Evolutionary conservation across 129 eudicot genomes (phyloP), one percentile per base, ranked within the genome.

Genomic region (Mikania micrantha): DNA sequence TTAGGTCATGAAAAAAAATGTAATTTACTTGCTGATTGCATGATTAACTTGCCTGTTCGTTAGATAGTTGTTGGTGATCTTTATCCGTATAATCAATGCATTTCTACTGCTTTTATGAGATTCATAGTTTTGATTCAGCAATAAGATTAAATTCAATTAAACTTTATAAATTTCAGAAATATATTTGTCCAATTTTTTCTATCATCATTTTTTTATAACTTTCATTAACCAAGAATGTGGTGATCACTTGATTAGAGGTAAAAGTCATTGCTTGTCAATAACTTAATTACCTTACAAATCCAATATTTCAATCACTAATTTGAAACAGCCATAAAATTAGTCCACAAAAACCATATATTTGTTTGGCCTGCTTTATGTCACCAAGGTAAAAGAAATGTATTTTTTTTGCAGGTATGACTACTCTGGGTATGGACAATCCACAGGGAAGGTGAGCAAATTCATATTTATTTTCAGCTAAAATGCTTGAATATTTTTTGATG

Each of bases 391-490:
- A n/a, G n/a, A 64, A 4, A 31, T 56, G 38, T 73, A 52, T n/a
- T 58, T 68, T 75, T 24, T 78, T 50, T 82, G 81, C 80, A 90
- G 97, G 83, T 90, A 90, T 42, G 97, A 90, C 71, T 90, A 90
- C 68, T 90, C 97, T 45, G 97, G 97, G 20, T 90, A 90, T 54
- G 97, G 97, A 27, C 95, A 85, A 69, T 90, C 97, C 54, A 67
- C 97, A 10, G 97, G 97, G 71, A 90, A 90, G 95, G 97, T 90
- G 62, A 22, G 81, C 20, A 21, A 54, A 38, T 54, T 63, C 52
- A 34, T 19, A 54, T 38, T n/a, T 45, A 16, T 38, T 16, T 70
- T 20, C 67, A 32, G 38, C 31, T 74, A 64, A 64, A 62, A 56
- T 57, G 6, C n/a, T 74, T n/a, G n/a, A n/a, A n/a, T n/a, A n/a